Evolutionary conservation across 2,329 filamentous ascomycete genomes (phyloP).

Genomic region (Scleromitrula shiraiana): DNA sequence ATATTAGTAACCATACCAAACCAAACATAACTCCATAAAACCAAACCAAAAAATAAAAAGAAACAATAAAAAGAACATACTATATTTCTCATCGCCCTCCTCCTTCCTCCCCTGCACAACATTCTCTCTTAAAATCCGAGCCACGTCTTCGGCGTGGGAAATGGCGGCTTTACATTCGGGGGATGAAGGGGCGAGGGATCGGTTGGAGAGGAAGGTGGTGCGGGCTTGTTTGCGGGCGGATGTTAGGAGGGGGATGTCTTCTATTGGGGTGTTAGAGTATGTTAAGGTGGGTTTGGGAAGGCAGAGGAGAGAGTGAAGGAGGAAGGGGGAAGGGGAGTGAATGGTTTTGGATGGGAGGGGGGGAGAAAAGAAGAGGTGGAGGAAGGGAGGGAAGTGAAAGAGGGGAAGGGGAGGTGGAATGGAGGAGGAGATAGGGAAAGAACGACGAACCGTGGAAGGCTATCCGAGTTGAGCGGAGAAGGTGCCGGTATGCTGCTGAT

Average conservation of each 20-base stretch:
- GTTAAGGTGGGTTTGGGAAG: not conserved
- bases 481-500: slow-evolving; percentile 67
- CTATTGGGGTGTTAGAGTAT: slow-evolving; percentile 37
- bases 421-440: not conserved
- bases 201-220: slow-evolving; percentile 62
- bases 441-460: slow-evolving; percentile 67
- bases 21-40: not conserved
- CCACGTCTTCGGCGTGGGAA: slow-evolving; percentile 73
- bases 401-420: not conserved
- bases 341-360: not conserved
- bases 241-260: slow-evolving; percentile 58
- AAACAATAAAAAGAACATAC: slow-evolving; percentile 38
- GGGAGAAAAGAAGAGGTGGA: not conserved
- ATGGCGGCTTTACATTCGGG: slow-evolving; percentile 57
- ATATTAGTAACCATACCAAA: not conserved
- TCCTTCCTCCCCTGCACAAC: slow-evolving; percentile 71
- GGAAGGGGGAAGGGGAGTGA: not conserved
- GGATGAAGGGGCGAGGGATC: slow-evolving; percentile 47
- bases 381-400: not conserved
- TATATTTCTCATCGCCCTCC: slow-evolving; percentile 43
- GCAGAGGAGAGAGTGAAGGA: not conserved
- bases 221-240: slow-evolving; percentile 70
- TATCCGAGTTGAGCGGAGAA: slow-evolving; percentile 72
- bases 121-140: slow-evolving; percentile 71
- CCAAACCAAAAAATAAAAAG: not conserved